Base-by-base conservation (phyloP, 2,329 filamentous ascomycete species). In the Epichloe elymi region DNA sequence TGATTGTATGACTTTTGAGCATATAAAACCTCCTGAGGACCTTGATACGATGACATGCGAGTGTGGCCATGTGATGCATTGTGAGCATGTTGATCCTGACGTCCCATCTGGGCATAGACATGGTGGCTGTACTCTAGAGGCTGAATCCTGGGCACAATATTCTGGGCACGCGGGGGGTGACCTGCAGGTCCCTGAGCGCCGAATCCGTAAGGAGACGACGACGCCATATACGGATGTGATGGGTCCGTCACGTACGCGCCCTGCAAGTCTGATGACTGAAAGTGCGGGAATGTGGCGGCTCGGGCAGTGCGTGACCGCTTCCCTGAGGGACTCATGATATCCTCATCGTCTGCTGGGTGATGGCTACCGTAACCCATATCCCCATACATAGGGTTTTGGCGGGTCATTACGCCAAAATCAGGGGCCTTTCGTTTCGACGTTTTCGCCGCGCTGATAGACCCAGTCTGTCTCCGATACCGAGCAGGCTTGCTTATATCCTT, bases 401-500 rank as follows among this genome's bases (percentile, higher is more conserved):
- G 33, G n/a, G 49, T 37, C 38, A 51, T 35, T 33, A n/a, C 39
- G 23, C 46, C 33, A 6, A 53, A 51, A 1, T 60, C 60, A 7
- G 54, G 44, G 3, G 56, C 57, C 48, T 62, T 62, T 11, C 61
- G 54, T 52, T 63, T 63, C 10, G 57, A 46, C 3, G 54, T 54
- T 48, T 57, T 61, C 45, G 50, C 36, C 33, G 53, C 50, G 40
- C 49, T 52, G 17, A 26, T 49, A 4, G 58, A 50, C 36, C 55
- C 53, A 30, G 42, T 54, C 46, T 59, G 57, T 37, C 58, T 51
- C 40, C 60, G 61, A 20, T 50, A 43, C 40, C 54, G 53, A 42
- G 26, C 51, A 14, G 59, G 51, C 40, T 64, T 65, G 3, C 55
- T 48, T 11, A 57, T 56, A 33, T 54, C 58, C 15, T 54, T 55